Evolutionary conservation across 805 yeast species (phyloP), one percentile per base, ranked within the genome.

Genomic region (Candida ascalaphidarum): DNA sequence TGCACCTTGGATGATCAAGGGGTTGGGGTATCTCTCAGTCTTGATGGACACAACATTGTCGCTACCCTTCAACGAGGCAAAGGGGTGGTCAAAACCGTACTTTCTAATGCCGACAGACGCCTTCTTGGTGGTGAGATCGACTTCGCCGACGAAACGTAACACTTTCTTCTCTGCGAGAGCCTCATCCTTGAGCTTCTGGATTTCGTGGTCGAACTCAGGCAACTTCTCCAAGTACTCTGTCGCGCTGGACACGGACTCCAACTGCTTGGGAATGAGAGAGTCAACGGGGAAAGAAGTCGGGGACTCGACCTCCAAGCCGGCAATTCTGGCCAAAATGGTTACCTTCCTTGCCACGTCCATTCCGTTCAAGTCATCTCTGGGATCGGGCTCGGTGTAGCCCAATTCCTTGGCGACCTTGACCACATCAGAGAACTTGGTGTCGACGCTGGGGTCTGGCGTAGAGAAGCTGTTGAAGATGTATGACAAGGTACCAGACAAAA

Each of bases 301-400:
- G 9, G 92, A 79, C 51, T 79, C 81, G 21, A 92, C 83, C 34
- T 74, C 63, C 30, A 81, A 70, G 3, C 98, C 98, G 11, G 96
- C 70, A 30, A 92, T 71, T 68, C 99, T 81, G 26, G 96, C 95
- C 38, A 92, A 72, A 40, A 92, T 92, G 15, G 98, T 86, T 17
- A 92, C 96, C 59, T 92, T 92, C 71, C 99, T 81, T 24, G 99
- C 99, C 36, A 92, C 96, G 52, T 92, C 99, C 53, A 92, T 71
- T 30, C 99, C 99, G 57, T 89, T 92, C 58, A 92, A 74, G 54
- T 92, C 99, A 56, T 92, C 99, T 62, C 99, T 80, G 58, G 99
- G 98, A 57, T 92, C 99, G 27, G 99, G 99, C 62, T 92, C 98
- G 23, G 96, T 89, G 71, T 85, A 92, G 28, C 99, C 99, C 40